These are phyloP conservation scores for Paulownia fortunei DNA, from an alignment of 257 asterid species.

Conservation along the genomic window DNA sequence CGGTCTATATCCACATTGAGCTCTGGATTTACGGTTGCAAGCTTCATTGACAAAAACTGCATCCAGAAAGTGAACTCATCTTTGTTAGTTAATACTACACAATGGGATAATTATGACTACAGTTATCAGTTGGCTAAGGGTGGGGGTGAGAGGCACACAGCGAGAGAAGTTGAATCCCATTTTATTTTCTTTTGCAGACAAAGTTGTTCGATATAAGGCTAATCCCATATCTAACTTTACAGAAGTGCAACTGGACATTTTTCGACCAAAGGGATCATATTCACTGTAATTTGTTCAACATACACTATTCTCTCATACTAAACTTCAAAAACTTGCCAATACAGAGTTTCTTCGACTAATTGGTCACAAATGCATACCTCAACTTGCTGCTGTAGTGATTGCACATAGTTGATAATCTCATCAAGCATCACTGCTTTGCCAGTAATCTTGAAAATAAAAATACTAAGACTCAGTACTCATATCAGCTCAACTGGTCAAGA, in stretches of 20 bases:
- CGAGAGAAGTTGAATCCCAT: not conserved
- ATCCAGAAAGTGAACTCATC: slow-evolving; percentile 25
- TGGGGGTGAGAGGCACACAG: too few relatives aligned
- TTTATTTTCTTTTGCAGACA: not conserved
- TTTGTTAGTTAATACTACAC: not conserved
- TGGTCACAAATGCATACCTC: slow-evolving; percentile 31
- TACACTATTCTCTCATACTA: not conserved
- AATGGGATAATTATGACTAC: not conserved
- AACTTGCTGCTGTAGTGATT: slow-evolving; percentile 73
- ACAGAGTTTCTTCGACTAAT: not conserved
- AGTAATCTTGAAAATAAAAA: slow-evolving; percentile 55
- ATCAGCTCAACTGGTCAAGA: slow-evolving; percentile 7
- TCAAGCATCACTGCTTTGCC: slow-evolving; percentile 95
- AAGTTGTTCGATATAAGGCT: not conserved
- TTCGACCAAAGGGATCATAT: not conserved
- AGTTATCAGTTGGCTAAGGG: too few relatives aligned
- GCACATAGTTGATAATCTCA: slow-evolving; percentile 89
- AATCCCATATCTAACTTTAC: not conserved
- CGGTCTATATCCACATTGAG: slow-evolving; percentile 62
- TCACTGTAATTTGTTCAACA: not conserved
- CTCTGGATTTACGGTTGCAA: slow-evolving; percentile 83
- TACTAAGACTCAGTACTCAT: slow-evolving; percentile 16
- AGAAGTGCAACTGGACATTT: not conserved
- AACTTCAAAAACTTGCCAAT: slow-evolving; percentile 1
- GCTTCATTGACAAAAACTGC: slow-evolving; percentile 89